Evolutionary conservation across 1,139 yeast genomes (phyloP).

Genomic region (Suhomyces anneliseae): DNA sequence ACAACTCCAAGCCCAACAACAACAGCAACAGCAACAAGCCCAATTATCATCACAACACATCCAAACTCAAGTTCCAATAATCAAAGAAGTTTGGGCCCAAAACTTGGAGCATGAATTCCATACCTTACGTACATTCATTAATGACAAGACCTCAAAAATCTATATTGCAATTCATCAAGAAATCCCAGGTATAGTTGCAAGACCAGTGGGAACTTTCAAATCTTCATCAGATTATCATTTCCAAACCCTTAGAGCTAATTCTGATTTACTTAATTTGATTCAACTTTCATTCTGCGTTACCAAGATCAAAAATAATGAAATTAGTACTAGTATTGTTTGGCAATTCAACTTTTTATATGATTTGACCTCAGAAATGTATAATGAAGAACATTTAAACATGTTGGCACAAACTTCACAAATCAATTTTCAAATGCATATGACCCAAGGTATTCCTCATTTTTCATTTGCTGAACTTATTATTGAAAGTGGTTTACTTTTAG

Average conservation of each 20-base stretch:
- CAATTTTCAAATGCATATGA: conserved; percentile 73
- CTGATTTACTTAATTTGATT: conserved; percentile 80
- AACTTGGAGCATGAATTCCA: conserved; percentile 83
- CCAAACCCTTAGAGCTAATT: conserved; percentile 89
- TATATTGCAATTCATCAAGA: conserved; percentile 83
- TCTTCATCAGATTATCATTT: conserved; percentile 92
- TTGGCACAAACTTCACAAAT: conserved; percentile 76
- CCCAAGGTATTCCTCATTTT: conserved; percentile 75
- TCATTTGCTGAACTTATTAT: conserved; percentile 83
- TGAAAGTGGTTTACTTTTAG: conserved; percentile 81
- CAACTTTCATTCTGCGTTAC: conserved; percentile 87
- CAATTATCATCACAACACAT: conserved; percentile 20
- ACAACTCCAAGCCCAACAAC: conserved; percentile 12
- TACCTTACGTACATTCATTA: conserved; percentile 64
- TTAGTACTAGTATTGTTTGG: conserved; percentile 75
- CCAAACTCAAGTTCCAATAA: conserved; percentile 35
- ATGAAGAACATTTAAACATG: conserved; percentile 71
- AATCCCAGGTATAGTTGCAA: conserved; percentile 93
- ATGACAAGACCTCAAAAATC: conserved; percentile 56
- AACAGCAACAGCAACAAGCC: conserved; percentile 14
- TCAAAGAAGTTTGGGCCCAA: conserved; percentile 80
- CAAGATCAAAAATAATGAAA: conserved; percentile 73
- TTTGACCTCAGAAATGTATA: conserved; percentile 75
- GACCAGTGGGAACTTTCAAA: conserved; percentile 95
- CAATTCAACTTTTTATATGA: conserved; percentile 91